phyloP scores from a whole-genome alignment of 2,329 filamentous ascomycete genomes.

The Fusarium scirpi region DNA sequence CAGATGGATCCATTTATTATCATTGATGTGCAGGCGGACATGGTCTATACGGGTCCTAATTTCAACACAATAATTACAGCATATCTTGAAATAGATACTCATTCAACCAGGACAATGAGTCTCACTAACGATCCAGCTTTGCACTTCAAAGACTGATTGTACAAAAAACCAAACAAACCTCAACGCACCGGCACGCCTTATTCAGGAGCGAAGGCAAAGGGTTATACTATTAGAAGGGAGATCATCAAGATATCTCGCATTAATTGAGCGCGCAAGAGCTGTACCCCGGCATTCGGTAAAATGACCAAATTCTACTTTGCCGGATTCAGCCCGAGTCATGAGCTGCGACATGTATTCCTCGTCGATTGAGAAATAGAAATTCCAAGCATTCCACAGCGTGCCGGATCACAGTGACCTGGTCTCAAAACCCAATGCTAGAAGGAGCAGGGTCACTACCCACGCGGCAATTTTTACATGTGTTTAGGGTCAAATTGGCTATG shows the following conservation, averaged over 20 bases:
- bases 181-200: not conserved
- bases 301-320: conserved; percentile 27
- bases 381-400: conserved; percentile 40
- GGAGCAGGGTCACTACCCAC: not conserved
- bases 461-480: conserved; percentile 8
- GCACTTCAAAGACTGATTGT: not conserved
- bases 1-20: not conserved
- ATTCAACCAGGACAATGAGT: conserved; percentile 27
- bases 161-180: not conserved
- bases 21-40: not conserved
- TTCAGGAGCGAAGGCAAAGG: not conserved
- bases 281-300: not conserved
- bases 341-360: conserved; percentile 26
- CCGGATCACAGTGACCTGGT: conserved; percentile 33
- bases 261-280: not conserved
- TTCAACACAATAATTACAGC: conserved; percentile 3
- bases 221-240: not conserved
- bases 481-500: conserved; percentile 1
- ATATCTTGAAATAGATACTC: conserved; percentile 23
- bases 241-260: not conserved
- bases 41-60: not conserved
- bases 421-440: conserved; percentile 8
- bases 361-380: conserved; percentile 36
- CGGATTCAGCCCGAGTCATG: conserved; percentile 30
- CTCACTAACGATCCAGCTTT: conserved; percentile 14